Evolutionary conservation across 2,329 filamentous ascomycete species (phyloP), one percentile per base, ranked within the genome.

Genomic region (Aureobasidium sp.): DNA sequence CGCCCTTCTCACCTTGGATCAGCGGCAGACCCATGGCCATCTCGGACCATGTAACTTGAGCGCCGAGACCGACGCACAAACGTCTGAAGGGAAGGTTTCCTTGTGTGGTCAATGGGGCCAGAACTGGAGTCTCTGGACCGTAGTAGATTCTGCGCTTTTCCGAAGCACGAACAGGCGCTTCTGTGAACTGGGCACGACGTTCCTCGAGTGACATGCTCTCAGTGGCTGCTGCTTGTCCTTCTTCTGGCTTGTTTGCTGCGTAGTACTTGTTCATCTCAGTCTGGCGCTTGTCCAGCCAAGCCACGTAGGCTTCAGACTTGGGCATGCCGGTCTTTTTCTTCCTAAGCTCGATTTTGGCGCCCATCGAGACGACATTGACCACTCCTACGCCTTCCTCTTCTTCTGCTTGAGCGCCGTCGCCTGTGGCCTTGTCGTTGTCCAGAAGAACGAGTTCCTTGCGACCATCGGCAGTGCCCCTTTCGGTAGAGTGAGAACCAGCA

Each of bases 141-240:
- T 97, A 97, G 76, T 99, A 97, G 61, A 99, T 81, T 56, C 87
- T 85, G 62, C 94, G 85, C 79, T 99, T 99, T 77, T 99, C 94
- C 0, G 93, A 97, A 1, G 94, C 86, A 70, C 88, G 84, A 70
- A 97, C 86, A 0, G 93, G 93, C 27, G 91, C 87, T 64, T 97
- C 92, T n/a, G 85, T 81, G 71, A 88, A 97, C 63, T 82, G 81
- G 8, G 94, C 93, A 59, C 90, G 83, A 64, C 88, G 85, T 56
- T 96, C 91, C 63, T 88, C 78, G 37, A 77, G 75, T n/a, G 74
- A 72, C 47, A 54, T 48, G 42, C 52, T 60, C 9, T 63, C 57
- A 5, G 75, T 72, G 44, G 81, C 76, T 44, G 79, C 66, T 29
- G 67, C 56, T 49, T 68, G 66, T 29, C 67, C 60, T 47, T 68